Conservation (phyloP, 2,329 filamentous ascomycete genomes). For the Aspergillus hortae region DNA sequence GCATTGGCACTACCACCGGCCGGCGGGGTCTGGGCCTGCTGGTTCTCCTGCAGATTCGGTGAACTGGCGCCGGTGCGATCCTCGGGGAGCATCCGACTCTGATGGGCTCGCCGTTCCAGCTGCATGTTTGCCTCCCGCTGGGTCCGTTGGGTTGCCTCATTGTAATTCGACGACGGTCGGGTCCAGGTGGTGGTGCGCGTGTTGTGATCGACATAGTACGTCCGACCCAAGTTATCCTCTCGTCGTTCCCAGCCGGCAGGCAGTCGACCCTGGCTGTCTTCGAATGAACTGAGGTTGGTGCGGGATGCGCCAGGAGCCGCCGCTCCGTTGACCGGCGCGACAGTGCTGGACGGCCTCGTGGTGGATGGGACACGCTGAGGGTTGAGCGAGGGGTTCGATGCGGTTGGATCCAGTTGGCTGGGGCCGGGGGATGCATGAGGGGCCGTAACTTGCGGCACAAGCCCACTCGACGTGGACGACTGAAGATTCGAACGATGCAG, state of each 20-base stretch:
- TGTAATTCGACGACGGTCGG: constrained; percentile 75
- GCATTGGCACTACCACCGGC: constrained; percentile 49
- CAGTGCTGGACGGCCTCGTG: constrained; percentile 38
- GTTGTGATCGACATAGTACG: constrained; percentile 98
- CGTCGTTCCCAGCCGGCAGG: constrained; percentile 94
- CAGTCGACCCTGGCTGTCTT: constrained; percentile 89
- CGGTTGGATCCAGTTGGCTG: constrained; percentile 25
- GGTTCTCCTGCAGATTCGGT: constrained; percentile 63
- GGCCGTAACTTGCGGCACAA: constrained; percentile 32
- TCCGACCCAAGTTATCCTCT: constrained; percentile 90
- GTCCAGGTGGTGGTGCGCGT: constrained; percentile 96
- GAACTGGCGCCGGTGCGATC: constrained; percentile 92
- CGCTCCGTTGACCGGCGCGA: constrained; percentile 38
- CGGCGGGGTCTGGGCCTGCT: constrained; percentile 44
- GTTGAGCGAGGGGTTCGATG: constrained; percentile 32
- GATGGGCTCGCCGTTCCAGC: constrained; percentile 86
- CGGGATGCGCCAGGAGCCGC: constrained; percentile 41
- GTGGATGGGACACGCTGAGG: constrained; percentile 33
- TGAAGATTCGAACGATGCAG: constrained; percentile 32
- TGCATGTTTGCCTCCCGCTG: constrained; percentile 89
- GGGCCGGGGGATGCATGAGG: constrained; percentile 23
- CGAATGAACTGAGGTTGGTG: constrained; percentile 79
- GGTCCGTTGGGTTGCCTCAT: constrained; percentile 69
- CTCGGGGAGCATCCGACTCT: constrained; percentile 92
- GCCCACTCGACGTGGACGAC: constrained; percentile 36